Evolutionary conservation across 2,329 filamentous ascomycete genomes (phyloP).

Genomic region (Zopfia rhizophila): DNA sequence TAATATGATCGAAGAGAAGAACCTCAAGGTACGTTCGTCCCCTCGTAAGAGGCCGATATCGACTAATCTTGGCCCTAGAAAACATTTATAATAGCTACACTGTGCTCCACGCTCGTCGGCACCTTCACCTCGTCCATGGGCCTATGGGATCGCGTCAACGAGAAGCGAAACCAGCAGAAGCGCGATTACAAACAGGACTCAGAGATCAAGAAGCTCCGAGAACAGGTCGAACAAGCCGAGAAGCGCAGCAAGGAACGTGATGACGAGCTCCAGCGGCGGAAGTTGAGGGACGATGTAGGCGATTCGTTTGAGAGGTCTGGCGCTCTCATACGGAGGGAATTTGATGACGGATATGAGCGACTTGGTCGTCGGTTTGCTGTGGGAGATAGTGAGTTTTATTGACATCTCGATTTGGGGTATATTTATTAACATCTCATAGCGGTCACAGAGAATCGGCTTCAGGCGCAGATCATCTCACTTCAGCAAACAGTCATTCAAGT

Average conservation of each 20-base stretch:
- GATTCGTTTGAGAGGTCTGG: slow-evolving; percentile 43
- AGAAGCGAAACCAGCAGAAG: slow-evolving; percentile 50
- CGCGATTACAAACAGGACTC: slow-evolving; percentile 47
- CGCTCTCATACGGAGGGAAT: slow-evolving; percentile 50
- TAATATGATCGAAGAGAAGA: slow-evolving; percentile 58
- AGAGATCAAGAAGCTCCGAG: slow-evolving; percentile 45
- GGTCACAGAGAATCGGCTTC: slow-evolving; percentile 55
- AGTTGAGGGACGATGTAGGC: slow-evolving; percentile 40
- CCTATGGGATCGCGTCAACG: slow-evolving; percentile 54
- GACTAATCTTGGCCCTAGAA: slow-evolving; percentile 35
- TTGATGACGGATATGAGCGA: slow-evolving; percentile 48
- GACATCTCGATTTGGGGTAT: not conserved
- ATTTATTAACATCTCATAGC: slow-evolving; percentile 36
- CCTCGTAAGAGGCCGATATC: slow-evolving; percentile 1
- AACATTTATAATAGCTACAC: slow-evolving; percentile 58
- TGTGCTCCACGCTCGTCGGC: slow-evolving; percentile 57
- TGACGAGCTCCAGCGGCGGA: slow-evolving; percentile 13
- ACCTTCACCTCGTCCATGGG: slow-evolving; percentile 57
- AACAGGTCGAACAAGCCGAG: slow-evolving; percentile 42
- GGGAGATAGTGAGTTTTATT: slow-evolving; percentile 49
- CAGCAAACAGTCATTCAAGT: slow-evolving; percentile 57
- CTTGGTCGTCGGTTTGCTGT: slow-evolving; percentile 50
- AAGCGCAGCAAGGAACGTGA: slow-evolving; percentile 34
- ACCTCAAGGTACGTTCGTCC: slow-evolving; percentile 49
- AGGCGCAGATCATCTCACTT: slow-evolving; percentile 55